Evolutionary conservation across 208 protist species (phyloP).

Genomic region (Leishmania guyanensis): DNA sequence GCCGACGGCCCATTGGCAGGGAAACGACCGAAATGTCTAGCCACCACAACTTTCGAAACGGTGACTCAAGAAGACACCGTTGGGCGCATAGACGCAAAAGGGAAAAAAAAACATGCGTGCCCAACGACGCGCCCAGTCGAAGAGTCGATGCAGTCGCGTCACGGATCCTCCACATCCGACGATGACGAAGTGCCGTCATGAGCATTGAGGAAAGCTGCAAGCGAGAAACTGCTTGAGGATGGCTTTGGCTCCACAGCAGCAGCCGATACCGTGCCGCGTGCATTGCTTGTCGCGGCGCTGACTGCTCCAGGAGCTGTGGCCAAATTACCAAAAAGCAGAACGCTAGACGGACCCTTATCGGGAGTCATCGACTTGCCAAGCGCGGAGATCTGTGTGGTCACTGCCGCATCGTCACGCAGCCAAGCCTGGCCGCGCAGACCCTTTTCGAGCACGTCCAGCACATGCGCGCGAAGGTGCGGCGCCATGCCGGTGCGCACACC

Average conservation of each 20-base stretch:
- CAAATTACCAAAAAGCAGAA: constrained; percentile 23
- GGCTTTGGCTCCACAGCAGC: not conserved
- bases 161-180: not conserved
- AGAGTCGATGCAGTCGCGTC: not conserved
- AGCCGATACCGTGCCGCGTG: not conserved
- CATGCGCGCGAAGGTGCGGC: constrained; percentile 49
- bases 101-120: not conserved
- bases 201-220: constrained; percentile 20
- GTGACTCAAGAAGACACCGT: not conserved
- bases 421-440: constrained; percentile 51
- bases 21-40: not conserved
- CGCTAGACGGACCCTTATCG: constrained; percentile 24
- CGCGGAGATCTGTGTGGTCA: constrained; percentile 11
- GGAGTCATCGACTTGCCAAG: constrained; percentile 27
- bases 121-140: not conserved
- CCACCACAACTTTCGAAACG: not conserved
- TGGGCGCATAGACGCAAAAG: not conserved
- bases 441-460: constrained; percentile 42
- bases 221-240: constrained; percentile 5
- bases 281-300: not conserved
- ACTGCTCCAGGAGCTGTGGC: not conserved
- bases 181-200: constrained; percentile 12
- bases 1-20: not conserved
- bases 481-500: constrained; percentile 48
- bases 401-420: constrained; percentile 21